Evolutionary conservation across 1,284 basidiomycete genomes (phyloP), one percentile per base, ranked within the genome.

Genomic region (Papiliotrema laurentii): DNA sequence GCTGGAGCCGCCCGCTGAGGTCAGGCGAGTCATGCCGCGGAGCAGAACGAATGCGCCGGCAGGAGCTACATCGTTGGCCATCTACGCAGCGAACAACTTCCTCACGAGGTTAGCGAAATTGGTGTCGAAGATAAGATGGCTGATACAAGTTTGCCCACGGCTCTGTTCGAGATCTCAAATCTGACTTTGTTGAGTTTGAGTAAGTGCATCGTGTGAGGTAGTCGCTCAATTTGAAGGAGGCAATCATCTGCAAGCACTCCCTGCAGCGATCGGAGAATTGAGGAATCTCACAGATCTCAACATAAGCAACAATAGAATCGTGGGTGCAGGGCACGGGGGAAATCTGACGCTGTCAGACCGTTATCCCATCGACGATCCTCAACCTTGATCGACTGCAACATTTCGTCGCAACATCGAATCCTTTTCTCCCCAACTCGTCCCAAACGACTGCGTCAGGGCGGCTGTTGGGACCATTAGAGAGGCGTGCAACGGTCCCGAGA

Each of bases 231-330:
- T 33, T 7, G 7, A 54, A 70, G 70, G 64, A 1, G 53, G 58
- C 24, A 75, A 75, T 42, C 48, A 63, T 16, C 45, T 75, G 11
- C 60, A 47, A 0, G 43, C 54, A 0, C 47, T 75, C 0, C 73
- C 73, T 0, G 68, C 72, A 3, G 71, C 71, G 2, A 70, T 75
- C 34, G 70, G 70, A 1, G 58, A 63, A 18, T 56, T 75, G 5
- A 35, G 46, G 9, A 56, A 70, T 36, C 53, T 75, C 22, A 65
- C 62, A 42, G 67, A 69, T 43, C 59, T 75, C 19, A 73, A 70
- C 45, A 69, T 75, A 30, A 61, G 68, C 26, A 61, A 61, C 47
- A 75, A 75, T 46, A 48, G 56, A 24, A 69, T 75, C 18, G 73
- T 71, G 31, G 43, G 72, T 27, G n/a, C 19, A 16, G 22, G 21